Evolutionary conservation across 1,284 basidiomycete species (phyloP).

Genomic region (Ceratorhiza oryzae-sativae): DNA sequence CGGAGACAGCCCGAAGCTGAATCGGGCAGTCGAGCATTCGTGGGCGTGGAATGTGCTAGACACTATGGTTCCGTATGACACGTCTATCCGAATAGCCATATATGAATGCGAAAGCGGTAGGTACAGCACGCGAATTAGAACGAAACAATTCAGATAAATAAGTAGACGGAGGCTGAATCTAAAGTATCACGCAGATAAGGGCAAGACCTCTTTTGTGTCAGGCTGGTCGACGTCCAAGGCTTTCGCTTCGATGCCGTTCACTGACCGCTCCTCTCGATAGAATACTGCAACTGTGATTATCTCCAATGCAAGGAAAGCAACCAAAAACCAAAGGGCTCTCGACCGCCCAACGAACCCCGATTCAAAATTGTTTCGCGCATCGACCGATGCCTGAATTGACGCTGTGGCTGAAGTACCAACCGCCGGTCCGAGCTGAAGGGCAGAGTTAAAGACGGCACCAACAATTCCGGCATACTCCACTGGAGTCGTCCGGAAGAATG

Average conservation of each 20-base stretch:
- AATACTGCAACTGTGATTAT: constrained; percentile 35
- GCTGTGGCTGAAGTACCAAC: constrained; percentile 40
- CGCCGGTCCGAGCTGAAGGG: constrained; percentile 42
- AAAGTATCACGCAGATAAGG: background rate
- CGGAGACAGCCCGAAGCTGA: background rate
- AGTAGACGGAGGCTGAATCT: no score
- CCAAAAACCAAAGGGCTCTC: constrained; percentile 41
- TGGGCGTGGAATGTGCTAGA: background rate
- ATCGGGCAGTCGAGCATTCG: background rate
- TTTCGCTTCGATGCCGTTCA: constrained; percentile 9
- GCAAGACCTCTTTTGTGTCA: background rate
- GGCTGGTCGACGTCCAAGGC: constrained; percentile 1
- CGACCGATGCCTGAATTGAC: constrained; percentile 39
- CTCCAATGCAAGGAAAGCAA: constrained; percentile 38
- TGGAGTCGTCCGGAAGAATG: constrained; percentile 35
- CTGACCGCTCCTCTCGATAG: constrained; percentile 13
- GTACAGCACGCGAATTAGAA: background rate
- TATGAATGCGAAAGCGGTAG: constrained; percentile 46
- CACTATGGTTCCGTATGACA: background rate
- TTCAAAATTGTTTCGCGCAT: constrained; percentile 4
- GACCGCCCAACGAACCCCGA: constrained; percentile 37
- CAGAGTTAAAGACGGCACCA: constrained; percentile 42
- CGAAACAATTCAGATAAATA: no score
- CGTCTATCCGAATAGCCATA: no score
- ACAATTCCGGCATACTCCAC: constrained; percentile 39